Base-by-base conservation (phyloP, 2,329 filamentous ascomycete species). In the Fusarium globosum region DNA sequence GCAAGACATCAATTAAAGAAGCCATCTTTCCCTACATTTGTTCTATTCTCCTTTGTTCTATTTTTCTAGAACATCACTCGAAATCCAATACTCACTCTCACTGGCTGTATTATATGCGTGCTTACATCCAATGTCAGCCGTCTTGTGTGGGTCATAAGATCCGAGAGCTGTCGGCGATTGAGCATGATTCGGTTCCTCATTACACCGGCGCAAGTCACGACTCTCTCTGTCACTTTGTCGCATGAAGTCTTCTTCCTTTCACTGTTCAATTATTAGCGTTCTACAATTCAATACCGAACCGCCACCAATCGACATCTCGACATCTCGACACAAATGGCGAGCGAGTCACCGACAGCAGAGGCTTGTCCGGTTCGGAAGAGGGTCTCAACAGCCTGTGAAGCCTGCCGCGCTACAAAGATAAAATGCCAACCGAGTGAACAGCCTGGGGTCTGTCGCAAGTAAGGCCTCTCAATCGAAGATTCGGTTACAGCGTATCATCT, bases 361-460 rank as follows among this genome's bases (percentile, higher is more conserved):
- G 35, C 66, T 46, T 69, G 55, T 46, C 46, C 65, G 4, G 61
- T 39, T 20, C 76, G 76, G 33, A 80, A 81, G 69, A 76, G 80
- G 45, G 55, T 78, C 21, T 76, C 76, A 23, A 83, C 89, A 81
- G 82, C 88, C 26, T 89, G 88, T 63, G 88, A 89, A 78, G 85
- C 86, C 6, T 89, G 88, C 70, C 82, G 88, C 61, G 82, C 80
- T 16, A 86, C 87, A 64, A 90, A 89, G 80, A 82, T 88, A 28
- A 88, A 86, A 64, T 90, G 88, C 71, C 84, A 85, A 68, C 80
- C 85, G 9, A 86, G 85, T 65, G 81, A 82, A 33, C 84, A 86
- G 73, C 79, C 83, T 7, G 84, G 83, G 16, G 86, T 87, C 36
- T 90, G 88, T 76, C 85, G 84, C 78, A 86, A 86, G 88, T 89